Base-by-base conservation (phyloP, 148 eudicot genomes). In the Nepenthes gracilis region DNA sequence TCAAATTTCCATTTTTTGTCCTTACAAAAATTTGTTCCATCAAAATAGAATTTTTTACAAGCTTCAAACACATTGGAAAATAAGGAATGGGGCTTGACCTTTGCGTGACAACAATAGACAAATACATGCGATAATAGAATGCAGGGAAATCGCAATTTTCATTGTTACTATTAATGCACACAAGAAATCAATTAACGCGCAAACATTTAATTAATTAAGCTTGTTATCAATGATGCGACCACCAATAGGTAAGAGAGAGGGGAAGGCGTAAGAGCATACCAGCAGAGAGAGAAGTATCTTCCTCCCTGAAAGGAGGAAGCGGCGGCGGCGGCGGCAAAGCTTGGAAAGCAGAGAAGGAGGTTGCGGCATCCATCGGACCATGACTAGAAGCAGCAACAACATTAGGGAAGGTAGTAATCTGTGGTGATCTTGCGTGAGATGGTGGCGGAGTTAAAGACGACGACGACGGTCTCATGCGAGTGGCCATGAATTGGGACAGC, bases 401-500 rank as follows among this genome's bases (percentile, higher is more conserved):
- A 23, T 23, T 23, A 23, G 23, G 23, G 23, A 23, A 23, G 23
- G 23, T 23, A 23, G 23, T 23, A 8, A 40, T 40, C 4, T 8
- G 4, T 40, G 45, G 45, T 4, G 45, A 40, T 4, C 4, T 4
- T 4, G 8, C 8, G 6, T 3, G 6, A 4, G 6, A 3, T 23
- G 23, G 23, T 23, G 23, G 23, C 23, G 23, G 23, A 23, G 23
- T 23, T 23, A 23, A 67, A 12, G 63, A 51, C 6, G 57, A 66
- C 0, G 40, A 55, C 14, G 68, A 49, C 33, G 72, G 55, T 35
- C 80, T 74, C 40, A 87, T 79, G 77, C 83, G 79, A 59, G 80
- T 70, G 33, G 93, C 90, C 93, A 89, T 89, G 59, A 89, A 89
- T 59, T 83, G 93, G 35, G 85, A 71, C 66, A 89, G 63, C 70